phyloP scores from a whole-genome alignment of 176 grass and related monocot species.

The maize (Zea mays) region DNA sequence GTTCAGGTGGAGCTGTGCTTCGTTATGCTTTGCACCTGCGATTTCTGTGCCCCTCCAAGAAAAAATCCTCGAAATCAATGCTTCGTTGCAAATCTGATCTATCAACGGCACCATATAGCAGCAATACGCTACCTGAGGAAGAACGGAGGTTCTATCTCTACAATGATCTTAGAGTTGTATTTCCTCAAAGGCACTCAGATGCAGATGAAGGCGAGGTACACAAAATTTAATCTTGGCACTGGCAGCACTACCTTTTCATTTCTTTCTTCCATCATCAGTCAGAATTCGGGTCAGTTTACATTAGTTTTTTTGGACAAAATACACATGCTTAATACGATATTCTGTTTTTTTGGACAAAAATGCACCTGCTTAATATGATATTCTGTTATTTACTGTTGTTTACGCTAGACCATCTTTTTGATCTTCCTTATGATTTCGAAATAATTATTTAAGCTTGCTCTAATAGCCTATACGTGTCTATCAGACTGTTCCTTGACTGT shows the following conservation, averaged over 20 bases:
- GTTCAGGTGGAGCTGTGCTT: conserved; percentile 55
- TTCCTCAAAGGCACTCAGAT: conserved; percentile 94
- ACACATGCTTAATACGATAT: not conserved
- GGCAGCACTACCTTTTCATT: not conserved
- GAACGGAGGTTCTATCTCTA: conserved; percentile 86
- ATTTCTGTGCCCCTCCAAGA: conserved; percentile 72
- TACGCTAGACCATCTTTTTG: not conserved
- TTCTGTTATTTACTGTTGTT: not conserved
- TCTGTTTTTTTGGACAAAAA: not conserved
- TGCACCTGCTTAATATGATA: not conserved
- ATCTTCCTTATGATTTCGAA: not conserved
- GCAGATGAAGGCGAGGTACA: conserved; percentile 92
- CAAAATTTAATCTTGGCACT: not conserved
- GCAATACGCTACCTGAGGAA: conserved; percentile 26
- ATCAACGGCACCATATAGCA: conserved; percentile 40
- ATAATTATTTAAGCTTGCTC: not conserved
- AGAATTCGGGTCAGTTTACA: not conserved
- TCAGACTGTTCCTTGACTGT: not conserved
- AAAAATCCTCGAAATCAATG: conserved; percentile 73
- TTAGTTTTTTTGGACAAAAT: not conserved
- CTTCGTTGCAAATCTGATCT: conserved; percentile 78
- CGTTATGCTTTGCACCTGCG: conserved; percentile 92
- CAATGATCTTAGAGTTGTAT: conserved; percentile 96
- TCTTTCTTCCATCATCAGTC: conserved; percentile 10
- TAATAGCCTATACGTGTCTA: not conserved